These are phyloP conservation scores for Asterochloris sp. DNA, from an alignment of 139 green algal genomes.

Conservation along the genomic window DNA sequence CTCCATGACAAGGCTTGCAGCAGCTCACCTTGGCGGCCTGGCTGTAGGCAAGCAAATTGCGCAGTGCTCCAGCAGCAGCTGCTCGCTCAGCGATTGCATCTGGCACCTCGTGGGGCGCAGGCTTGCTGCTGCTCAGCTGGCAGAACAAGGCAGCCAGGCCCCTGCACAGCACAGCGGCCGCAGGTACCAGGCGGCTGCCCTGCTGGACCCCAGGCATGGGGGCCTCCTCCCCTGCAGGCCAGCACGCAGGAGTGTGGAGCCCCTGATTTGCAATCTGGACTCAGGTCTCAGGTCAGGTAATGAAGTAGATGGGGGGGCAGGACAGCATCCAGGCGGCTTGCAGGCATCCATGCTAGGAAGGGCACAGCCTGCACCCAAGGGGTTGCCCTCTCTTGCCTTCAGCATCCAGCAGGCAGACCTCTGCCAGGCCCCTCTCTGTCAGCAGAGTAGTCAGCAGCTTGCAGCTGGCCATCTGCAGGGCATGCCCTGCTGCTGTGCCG, in stretches of 20 bases:
- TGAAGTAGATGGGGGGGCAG: too few relatives aligned
- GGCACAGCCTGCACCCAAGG: too few relatives aligned
- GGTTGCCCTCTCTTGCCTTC: too few relatives aligned
- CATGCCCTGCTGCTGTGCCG: neutral
- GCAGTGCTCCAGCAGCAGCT: conserved; percentile 24
- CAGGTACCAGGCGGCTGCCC: neutral
- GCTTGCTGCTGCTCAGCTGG: conserved; percentile 6
- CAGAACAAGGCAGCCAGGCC: conserved; percentile 22
- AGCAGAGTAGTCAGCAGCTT: conserved; percentile 32
- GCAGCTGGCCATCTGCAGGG: conserved; percentile 20
- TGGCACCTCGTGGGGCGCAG: neutral
- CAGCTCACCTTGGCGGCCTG: conserved; percentile 30
- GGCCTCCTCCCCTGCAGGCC: too few relatives aligned
- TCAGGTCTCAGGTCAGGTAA: too few relatives aligned
- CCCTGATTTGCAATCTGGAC: too few relatives aligned
- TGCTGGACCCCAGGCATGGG: too few relatives aligned
- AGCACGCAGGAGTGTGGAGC: too few relatives aligned
- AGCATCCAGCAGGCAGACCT: neutral
- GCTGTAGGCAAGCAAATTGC: conserved; percentile 45
- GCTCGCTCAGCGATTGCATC: neutral
- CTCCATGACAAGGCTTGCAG: neutral
- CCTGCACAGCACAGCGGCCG: conserved; percentile 31
- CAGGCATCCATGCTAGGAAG: too few relatives aligned
- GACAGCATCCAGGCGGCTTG: too few relatives aligned
- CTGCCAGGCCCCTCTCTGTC: neutral